Conservation (phyloP, 148 eudicot species). For the Rhododendron williamsianum region DNA sequence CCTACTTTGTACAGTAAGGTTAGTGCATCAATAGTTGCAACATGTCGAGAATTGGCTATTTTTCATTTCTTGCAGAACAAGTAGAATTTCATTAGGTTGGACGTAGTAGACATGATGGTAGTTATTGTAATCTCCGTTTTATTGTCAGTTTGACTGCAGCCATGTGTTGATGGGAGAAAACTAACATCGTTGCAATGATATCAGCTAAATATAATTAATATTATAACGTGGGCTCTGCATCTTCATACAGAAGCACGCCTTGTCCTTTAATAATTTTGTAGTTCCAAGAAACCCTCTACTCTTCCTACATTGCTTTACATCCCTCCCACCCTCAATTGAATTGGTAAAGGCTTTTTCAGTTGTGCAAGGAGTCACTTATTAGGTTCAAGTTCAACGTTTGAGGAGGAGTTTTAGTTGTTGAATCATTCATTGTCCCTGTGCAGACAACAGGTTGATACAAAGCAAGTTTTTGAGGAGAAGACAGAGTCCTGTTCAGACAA, state of each 20-base stretch:
- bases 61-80: neutral
- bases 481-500: conserved; percentile 60
- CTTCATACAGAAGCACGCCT: neutral
- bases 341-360: neutral
- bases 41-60: neutral
- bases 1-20: neutral
- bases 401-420: neutral
- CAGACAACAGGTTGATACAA: conserved; percentile 74
- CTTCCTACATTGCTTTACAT: neutral
- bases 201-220: neutral
- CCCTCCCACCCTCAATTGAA: neutral
- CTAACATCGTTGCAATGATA: neutral
- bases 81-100: neutral
- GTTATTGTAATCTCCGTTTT: neutral
- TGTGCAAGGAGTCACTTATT: neutral
- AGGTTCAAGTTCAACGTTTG: neutral
- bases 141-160: neutral
- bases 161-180: neutral
- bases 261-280: neutral
- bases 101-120: neutral
- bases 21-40: neutral
- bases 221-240: neutral
- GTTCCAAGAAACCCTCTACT: neutral
- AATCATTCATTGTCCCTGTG: conserved; percentile 4
- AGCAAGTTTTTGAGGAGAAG: conserved; percentile 68